phyloP scores from a whole-genome alignment of 495 filamentous ascomycete genomes.

The Aspergillus conjunctus region DNA sequence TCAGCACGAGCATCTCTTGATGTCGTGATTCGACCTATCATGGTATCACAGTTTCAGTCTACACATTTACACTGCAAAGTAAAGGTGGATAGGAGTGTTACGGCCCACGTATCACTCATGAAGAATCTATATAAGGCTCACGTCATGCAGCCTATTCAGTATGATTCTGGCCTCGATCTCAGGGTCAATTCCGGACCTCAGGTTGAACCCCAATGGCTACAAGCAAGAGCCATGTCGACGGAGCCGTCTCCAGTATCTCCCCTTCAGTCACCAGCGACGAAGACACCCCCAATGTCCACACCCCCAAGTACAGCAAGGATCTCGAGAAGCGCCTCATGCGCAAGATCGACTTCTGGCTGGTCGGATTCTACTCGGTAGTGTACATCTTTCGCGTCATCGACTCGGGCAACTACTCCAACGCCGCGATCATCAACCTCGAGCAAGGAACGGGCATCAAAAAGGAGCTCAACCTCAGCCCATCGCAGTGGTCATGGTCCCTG shows the following conservation, averaged over 20 bases:
- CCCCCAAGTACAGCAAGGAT: slow-evolving; percentile 11
- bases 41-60: slow-evolving; percentile 21
- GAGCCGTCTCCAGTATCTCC: slow-evolving; percentile 4
- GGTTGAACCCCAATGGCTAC: not conserved
- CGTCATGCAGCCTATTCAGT: not conserved
- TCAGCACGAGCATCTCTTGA: not conserved
- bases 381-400: slow-evolving; percentile 47
- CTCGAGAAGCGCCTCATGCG: slow-evolving; percentile 35
- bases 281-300: not conserved
- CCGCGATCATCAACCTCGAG: slow-evolving; percentile 52
- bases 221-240: not conserved
- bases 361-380: slow-evolving; percentile 46
- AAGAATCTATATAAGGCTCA: not conserved
- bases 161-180: not conserved
- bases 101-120: not conserved
- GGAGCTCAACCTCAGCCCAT: slow-evolving; percentile 38
- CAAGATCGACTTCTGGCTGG: slow-evolving; percentile 47
- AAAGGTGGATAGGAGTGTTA: not conserved
- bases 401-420: slow-evolving; percentile 46
- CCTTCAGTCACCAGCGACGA: slow-evolving; percentile 5
- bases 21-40: slow-evolving; percentile 34
- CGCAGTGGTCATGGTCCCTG: slow-evolving; percentile 47
- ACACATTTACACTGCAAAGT: not conserved
- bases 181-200: not conserved
- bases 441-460: slow-evolving; percentile 46